phyloP scores from a whole-genome alignment of 2,329 filamentous ascomycete species.

The Penicillium glabrum region DNA sequence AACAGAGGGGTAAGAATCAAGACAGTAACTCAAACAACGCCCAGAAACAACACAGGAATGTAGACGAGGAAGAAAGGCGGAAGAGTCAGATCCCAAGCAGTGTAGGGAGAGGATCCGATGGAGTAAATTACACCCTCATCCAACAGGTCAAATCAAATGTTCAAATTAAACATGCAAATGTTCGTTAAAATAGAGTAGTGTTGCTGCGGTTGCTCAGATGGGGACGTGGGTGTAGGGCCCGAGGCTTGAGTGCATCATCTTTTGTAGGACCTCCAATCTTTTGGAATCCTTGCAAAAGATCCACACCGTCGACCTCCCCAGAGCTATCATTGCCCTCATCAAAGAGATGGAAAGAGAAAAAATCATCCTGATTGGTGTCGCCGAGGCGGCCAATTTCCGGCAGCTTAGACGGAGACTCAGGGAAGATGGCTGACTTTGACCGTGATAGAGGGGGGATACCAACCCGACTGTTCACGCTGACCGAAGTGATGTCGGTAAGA shows the following conservation, averaged over 20 bases:
- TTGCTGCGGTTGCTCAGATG: conserved; percentile 34
- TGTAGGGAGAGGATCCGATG: not conserved
- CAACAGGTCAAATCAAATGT: not conserved
- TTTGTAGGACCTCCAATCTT: conserved; percentile 45
- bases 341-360: conserved; percentile 50
- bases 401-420: conserved; percentile 42
- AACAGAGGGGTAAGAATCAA: not conserved
- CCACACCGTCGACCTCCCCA: conserved; percentile 46
- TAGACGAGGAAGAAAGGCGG: not conserved
- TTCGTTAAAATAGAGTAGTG: conserved; percentile 33
- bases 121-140: not conserved
- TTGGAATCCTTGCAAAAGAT: conserved; percentile 49
- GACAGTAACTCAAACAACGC: not conserved
- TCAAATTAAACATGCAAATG: not conserved
- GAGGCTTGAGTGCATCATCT: conserved; percentile 33
- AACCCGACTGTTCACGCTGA: conserved; percentile 36
- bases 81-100: not conserved
- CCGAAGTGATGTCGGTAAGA: conserved; percentile 47
- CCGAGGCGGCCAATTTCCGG: conserved; percentile 32
- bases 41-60: not conserved
- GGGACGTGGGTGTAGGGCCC: conserved; percentile 30
- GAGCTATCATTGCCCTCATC: conserved; percentile 46
- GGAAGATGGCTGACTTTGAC: conserved; percentile 36
- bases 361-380: conserved; percentile 43
- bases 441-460: conserved; percentile 35